A percentile compares a stretch with the other conserved stretches of the same genome.
Evolutionary conservation across 1,284 basidiomycete genomes (phyloP).

Genomic region (Gymnopus androsaceus): DNA sequence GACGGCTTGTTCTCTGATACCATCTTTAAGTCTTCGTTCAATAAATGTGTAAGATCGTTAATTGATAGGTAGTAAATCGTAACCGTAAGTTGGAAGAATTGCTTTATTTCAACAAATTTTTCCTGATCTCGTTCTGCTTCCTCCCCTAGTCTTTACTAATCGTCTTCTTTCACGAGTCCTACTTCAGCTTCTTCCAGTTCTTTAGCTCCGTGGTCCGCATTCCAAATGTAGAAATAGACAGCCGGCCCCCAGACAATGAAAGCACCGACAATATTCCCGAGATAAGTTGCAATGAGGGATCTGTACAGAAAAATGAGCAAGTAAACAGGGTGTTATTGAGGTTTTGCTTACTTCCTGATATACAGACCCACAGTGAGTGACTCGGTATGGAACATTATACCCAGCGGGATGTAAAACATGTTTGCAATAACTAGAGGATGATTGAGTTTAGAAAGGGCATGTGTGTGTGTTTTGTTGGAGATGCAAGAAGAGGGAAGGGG

Average conservation of each 20-base stretch:
- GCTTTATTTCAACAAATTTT: no score
- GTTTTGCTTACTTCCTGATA: constrained; percentile 58
- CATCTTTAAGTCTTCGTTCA: no score
- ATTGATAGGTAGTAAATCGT: no score
- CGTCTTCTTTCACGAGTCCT: constrained; percentile 1
- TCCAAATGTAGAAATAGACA: constrained; percentile 58
- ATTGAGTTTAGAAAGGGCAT: no score
- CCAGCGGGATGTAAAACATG: constrained; percentile 73
- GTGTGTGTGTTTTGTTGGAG: no score
- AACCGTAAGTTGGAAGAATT: no score
- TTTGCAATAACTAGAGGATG: constrained; percentile 57
- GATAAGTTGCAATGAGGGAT: constrained; percentile 65
- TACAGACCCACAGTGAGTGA: constrained; percentile 54
- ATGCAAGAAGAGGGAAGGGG: no score
- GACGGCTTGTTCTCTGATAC: no score
- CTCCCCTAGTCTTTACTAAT: no score
- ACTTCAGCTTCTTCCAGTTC: constrained; percentile 3
- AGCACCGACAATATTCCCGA: constrained; percentile 73
- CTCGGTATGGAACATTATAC: constrained; percentile 66
- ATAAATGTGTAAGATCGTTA: no score
- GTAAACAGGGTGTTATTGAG: neutral
- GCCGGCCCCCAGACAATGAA: constrained; percentile 64
- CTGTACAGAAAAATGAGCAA: constrained; percentile 30
- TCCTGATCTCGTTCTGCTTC: no score
- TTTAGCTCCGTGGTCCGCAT: constrained; percentile 37